Evolutionary conservation across 2,329 filamentous ascomycete species (phyloP).

Genomic region (Colletotrichum sp.): DNA sequence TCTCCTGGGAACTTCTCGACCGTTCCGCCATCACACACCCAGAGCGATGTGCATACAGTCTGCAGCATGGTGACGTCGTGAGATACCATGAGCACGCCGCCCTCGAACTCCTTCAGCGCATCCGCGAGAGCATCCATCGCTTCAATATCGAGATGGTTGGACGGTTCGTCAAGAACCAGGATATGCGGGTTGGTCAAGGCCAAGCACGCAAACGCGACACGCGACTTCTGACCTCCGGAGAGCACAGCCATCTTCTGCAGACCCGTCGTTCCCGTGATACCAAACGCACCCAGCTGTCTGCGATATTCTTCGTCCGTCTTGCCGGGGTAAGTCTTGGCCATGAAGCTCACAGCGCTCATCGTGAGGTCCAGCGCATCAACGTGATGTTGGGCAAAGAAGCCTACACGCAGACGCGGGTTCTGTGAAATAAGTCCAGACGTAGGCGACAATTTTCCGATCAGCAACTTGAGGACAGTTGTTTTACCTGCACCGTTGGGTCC

Average conservation of each 20-base stretch:
- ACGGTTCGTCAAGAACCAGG: slow-evolving; percentile 96
- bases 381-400: slow-evolving; percentile 98
- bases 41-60: slow-evolving; percentile 91
- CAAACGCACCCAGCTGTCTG: slow-evolving; percentile 88
- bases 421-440: slow-evolving; percentile 83
- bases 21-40: slow-evolving; percentile 94
- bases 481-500: slow-evolving; percentile 99
- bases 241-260: slow-evolving; percentile 94
- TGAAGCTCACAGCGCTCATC: slow-evolving; percentile 90
- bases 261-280: slow-evolving; percentile 91
- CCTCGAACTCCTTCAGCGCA: slow-evolving; percentile 85
- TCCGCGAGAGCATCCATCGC: slow-evolving; percentile 95
- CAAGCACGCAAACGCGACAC: slow-evolving; percentile 97
- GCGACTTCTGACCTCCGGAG: slow-evolving; percentile 97
- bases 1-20: slow-evolving; percentile 97
- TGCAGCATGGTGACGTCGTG: slow-evolving; percentile 99
- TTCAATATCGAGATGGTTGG: slow-evolving; percentile 98
- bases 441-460: slow-evolving; percentile 83
- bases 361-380: slow-evolving; percentile 94
- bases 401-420: slow-evolving; percentile 86
- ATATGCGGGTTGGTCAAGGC: slow-evolving; percentile 95
- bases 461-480: slow-evolving; percentile 96
- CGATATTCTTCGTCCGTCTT: slow-evolving; percentile 96
- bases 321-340: slow-evolving; percentile 90
- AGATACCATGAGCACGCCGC: slow-evolving; percentile 96